Percentiles rank a stretch among this genome's conserved stretches.
Conservation (phyloP, 768 basidiomycete genomes). For the Boletus insuetus region DNA sequence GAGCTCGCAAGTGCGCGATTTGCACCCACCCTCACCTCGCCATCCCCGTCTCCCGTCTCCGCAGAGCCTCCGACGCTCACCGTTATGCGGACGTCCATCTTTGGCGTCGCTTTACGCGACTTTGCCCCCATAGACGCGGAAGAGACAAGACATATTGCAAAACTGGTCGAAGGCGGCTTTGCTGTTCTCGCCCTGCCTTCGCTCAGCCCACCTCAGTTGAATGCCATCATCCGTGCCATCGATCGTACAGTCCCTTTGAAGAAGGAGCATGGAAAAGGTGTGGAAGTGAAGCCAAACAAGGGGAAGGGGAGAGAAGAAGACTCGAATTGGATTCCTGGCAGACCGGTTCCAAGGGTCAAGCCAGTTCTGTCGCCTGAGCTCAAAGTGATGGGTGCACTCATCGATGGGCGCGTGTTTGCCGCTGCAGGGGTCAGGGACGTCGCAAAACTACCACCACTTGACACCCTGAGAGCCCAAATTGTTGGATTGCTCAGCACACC, state of each 20-base stretch:
- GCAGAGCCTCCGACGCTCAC: slow-evolving; percentile 52
- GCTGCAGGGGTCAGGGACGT: slow-evolving; percentile 58
- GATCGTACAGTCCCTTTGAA: slow-evolving; percentile 64
- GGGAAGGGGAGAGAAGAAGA: slow-evolving; percentile 56
- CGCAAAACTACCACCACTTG: slow-evolving; percentile 73
- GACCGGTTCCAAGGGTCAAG: slow-evolving; percentile 59
- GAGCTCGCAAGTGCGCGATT: slow-evolving; percentile 48
- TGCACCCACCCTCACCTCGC: slow-evolving; percentile 27
- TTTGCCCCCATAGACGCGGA: slow-evolving; percentile 47
- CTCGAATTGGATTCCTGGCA: slow-evolving; percentile 62
- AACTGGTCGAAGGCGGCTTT: slow-evolving; percentile 56
- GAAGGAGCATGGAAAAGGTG: slow-evolving; percentile 36
- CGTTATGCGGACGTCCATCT: slow-evolving; percentile 72
- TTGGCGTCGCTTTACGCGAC: slow-evolving; percentile 74
- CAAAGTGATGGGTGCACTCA: slow-evolving; percentile 70
- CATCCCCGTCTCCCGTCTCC: slow-evolving; percentile 34
- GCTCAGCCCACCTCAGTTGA: slow-evolving; percentile 71
- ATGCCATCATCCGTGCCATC: slow-evolving; percentile 63
- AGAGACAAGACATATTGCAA: slow-evolving; percentile 51
- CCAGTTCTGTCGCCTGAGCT: slow-evolving; percentile 62
- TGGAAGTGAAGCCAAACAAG: slow-evolving; percentile 43
- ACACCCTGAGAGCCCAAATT: slow-evolving; percentile 75
- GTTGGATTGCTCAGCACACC: slow-evolving; percentile 81
- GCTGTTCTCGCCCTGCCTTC: slow-evolving; percentile 63
- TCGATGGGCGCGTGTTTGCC: slow-evolving; percentile 73